Evolutionary conservation across 2,329 filamentous ascomycete genomes (phyloP), one percentile per base, ranked within the genome.

Genomic region (Aspergillus sclerotialis): DNA sequence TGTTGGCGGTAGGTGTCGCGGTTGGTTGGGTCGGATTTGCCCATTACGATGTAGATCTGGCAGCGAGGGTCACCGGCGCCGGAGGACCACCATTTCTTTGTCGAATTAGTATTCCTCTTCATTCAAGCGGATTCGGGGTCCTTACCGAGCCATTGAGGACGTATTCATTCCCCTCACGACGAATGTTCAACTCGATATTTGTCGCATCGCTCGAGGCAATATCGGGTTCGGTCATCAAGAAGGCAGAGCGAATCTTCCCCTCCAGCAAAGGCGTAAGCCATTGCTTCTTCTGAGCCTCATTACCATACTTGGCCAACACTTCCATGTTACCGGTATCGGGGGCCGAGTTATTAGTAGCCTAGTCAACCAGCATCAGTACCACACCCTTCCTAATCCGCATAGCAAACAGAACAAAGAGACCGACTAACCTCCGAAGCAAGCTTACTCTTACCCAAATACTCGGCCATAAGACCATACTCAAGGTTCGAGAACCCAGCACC

Each of bases 41-140:
- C 92, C 84, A 98, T 94, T 51, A 94, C 88, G 42, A 98, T 81
- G 69, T 95, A 96, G 60, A 98, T 72, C 63, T 84, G 75, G 73
- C 92, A 98, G 51, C 90, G 78, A 38, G 83, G 84, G 66, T 98
- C 92, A 38, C 92, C 92, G 12, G 89, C 88, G 46, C 92, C 92
- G 44, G 86, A 94, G 17, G 87, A 94, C 92, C 92, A 98, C 92
- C 92, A 98, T 86, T 98, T 98, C 78, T 90, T 44, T 33, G 37
- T 33, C 25, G n/a, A n/a, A 42, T 39, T 14, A 32, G 17, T 5
- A 14, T 12, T 28, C 28, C 25, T 15, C 7, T 19, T 12, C 23
- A 9, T 5, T 12, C 16, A 3, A 21, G 7, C 19, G 6, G 8
- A 12, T 4, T 17, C 8, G 9, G 7, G 13, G 7, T 13, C 60